A percentile compares a stretch with the other conserved stretches of the same genome.
phyloP scores from a whole-genome alignment of 2,329 filamentous ascomycete species.

The Cercospora berteroae region DNA sequence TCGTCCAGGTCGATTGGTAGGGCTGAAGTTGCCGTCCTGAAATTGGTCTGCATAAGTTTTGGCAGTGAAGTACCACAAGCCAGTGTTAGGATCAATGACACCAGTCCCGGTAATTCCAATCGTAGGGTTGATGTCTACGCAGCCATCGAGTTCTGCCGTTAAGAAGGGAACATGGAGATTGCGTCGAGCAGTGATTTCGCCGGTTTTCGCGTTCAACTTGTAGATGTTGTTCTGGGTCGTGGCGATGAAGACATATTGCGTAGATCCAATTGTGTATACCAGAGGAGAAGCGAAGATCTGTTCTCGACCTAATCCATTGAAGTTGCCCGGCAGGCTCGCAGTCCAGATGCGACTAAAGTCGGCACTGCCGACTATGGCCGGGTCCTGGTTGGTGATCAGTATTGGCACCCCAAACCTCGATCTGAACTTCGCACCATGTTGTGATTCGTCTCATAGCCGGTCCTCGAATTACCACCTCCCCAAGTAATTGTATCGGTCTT shows the following conservation, averaged over 20 bases:
- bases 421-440: background rate
- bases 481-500: constrained; percentile 15
- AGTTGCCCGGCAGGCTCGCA: constrained; percentile 12
- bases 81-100: constrained; percentile 13
- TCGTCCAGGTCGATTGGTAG: constrained; percentile 6
- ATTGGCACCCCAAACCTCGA: background rate
- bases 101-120: constrained; percentile 15
- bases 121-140: constrained; percentile 5
- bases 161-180: constrained; percentile 15
- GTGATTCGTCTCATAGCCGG: constrained; percentile 16
- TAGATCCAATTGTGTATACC: constrained; percentile 13
- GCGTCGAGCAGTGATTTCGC: constrained; percentile 1
- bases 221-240: constrained; percentile 18
- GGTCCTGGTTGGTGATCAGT: background rate
- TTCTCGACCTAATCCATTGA: constrained; percentile 8
- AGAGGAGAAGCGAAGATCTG: constrained; percentile 13
- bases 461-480: constrained; percentile 12
- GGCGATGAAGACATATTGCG: constrained; percentile 15
- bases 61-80: constrained; percentile 15
- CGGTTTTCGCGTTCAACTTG: constrained; percentile 16
- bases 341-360: constrained; percentile 14
- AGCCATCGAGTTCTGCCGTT: constrained; percentile 9
- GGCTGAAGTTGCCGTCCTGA: constrained; percentile 9
- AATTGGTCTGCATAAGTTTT: constrained; percentile 15
- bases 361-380: background rate